Conservation (phyloP, 225 moss, liverwort and hornwort species). For the Sphagnum contortum region DNA sequence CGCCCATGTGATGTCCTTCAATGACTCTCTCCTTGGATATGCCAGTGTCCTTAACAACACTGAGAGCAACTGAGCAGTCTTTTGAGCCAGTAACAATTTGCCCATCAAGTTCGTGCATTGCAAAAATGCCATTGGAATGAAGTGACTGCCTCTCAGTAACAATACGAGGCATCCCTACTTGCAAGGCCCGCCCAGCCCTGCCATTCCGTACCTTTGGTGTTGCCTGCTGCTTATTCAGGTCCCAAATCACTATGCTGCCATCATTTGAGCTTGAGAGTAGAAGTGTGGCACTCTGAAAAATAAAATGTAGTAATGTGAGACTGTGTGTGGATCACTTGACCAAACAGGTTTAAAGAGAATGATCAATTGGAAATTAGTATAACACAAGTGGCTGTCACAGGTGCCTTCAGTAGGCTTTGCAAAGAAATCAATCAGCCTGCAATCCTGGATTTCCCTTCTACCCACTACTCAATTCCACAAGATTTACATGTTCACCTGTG, state of each 20-base stretch:
- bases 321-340: too few species aligned
- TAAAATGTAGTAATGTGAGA: neutral
- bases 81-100: conserved; percentile 38
- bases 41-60: conserved; percentile 20
- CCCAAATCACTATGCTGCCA: conserved; percentile 48
- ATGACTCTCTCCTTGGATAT: conserved; percentile 33
- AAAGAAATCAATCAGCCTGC: neutral
- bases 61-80: conserved; percentile 23
- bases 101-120: conserved; percentile 40
- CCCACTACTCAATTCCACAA: neutral
- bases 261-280: conserved; percentile 43
- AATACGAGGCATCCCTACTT: conserved; percentile 19
- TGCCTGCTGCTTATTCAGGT: conserved; percentile 31
- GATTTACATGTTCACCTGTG: conserved; percentile 20
- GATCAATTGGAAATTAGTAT: too few species aligned
- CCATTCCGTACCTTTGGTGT: conserved; percentile 2
- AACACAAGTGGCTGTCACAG: too few species aligned
- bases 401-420: too few species aligned
- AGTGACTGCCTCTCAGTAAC: conserved; percentile 22
- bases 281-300: conserved; percentile 17
- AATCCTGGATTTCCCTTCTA: neutral
- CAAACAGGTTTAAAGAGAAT: too few species aligned
- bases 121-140: conserved; percentile 36
- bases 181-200: conserved; percentile 4
- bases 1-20: conserved; percentile 26